These are phyloP conservation scores for Cicer arietinum DNA, from an alignment of 306 rosid genomes.

Conservation along the genomic window DNA sequence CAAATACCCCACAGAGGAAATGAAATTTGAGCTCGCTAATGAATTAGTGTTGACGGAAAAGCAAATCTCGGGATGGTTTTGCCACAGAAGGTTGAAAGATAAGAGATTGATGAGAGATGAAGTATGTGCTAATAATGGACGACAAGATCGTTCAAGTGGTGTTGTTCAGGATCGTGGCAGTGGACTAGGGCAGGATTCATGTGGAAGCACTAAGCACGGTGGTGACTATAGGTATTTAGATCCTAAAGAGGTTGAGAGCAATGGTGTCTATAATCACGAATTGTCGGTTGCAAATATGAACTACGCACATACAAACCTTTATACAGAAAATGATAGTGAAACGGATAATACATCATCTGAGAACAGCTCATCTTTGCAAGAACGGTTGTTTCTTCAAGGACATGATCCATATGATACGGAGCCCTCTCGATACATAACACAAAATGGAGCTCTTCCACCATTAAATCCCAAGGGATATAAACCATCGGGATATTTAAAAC, in stretches of 20 bases:
- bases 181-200: slow-evolving; percentile 92
- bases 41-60: slow-evolving; percentile 79
- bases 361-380: slow-evolving; percentile 80
- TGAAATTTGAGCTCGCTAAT: slow-evolving; percentile 73
- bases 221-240: slow-evolving; percentile 75
- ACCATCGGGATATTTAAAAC: slow-evolving; percentile 93
- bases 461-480: slow-evolving; percentile 68
- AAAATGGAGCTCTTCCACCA: slow-evolving; percentile 62
- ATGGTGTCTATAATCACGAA: slow-evolving; percentile 64
- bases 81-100: slow-evolving; percentile 96
- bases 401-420: slow-evolving; percentile 67
- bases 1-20: slow-evolving; percentile 90
- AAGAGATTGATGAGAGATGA: slow-evolving; percentile 69
- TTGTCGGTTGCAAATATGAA: slow-evolving; percentile 55
- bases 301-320: slow-evolving; percentile 52
- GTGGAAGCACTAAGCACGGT: slow-evolving; percentile 92
- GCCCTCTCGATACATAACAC: slow-evolving; percentile 60
- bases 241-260: slow-evolving; percentile 91
- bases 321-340: slow-evolving; percentile 58
- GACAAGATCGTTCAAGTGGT: slow-evolving; percentile 87
- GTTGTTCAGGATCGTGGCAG: slow-evolving; percentile 84
- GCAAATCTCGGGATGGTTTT: slow-evolving; percentile 97
- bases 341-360: slow-evolving; percentile 80
- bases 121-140: slow-evolving; percentile 64
- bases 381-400: slow-evolving; percentile 59